A percentile compares a stretch with the other conserved stretches of the same genome.
These are phyloP conservation scores for Backusella australiensis DNA, from an alignment of 192 early-diverging fungal genomes.

Conservation along the genomic window DNA sequence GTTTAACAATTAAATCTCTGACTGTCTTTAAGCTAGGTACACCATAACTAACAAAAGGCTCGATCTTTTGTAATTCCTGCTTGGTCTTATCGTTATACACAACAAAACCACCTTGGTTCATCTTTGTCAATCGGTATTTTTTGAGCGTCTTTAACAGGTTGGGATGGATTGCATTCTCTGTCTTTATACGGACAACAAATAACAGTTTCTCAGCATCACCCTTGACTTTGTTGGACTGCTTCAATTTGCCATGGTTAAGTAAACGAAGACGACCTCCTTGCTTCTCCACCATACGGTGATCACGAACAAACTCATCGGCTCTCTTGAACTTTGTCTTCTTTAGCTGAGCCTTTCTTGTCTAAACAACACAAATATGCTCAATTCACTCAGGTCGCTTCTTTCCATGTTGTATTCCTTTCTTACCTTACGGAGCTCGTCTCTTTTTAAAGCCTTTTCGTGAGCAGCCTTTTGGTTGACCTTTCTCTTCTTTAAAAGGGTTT, in stretches of 20 bases:
- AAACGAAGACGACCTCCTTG: constrained; percentile 17
- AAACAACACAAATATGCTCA: neutral
- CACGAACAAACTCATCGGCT: constrained; percentile 21
- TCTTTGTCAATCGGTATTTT: constrained; percentile 3
- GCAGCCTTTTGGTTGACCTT: constrained; percentile 68
- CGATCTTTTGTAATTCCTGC: neutral
- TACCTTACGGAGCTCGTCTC: constrained; percentile 9
- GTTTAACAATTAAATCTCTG: constrained; percentile 22
- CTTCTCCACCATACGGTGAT: neutral
- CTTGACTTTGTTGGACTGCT: neutral
- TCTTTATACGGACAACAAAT: constrained; percentile 19
- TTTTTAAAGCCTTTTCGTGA: constrained; percentile 42
- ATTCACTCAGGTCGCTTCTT: neutral
- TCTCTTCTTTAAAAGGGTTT: constrained; percentile 80
- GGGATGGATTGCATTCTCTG: neutral
- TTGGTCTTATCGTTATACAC: neutral
- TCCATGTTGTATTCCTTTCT: neutral
- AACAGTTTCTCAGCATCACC: constrained; percentile 5
- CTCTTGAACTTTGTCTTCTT: constrained; percentile 27
- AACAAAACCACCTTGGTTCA: constrained; percentile 25
- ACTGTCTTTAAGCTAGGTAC: constrained; percentile 21
- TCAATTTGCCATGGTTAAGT: neutral
- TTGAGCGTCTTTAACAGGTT: constrained; percentile 2
- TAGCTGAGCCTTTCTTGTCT: constrained; percentile 1
- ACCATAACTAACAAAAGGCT: constrained; percentile 24